Base-by-base conservation (phyloP, 148 eudicot genomes). In the Drosera capensis region DNA sequence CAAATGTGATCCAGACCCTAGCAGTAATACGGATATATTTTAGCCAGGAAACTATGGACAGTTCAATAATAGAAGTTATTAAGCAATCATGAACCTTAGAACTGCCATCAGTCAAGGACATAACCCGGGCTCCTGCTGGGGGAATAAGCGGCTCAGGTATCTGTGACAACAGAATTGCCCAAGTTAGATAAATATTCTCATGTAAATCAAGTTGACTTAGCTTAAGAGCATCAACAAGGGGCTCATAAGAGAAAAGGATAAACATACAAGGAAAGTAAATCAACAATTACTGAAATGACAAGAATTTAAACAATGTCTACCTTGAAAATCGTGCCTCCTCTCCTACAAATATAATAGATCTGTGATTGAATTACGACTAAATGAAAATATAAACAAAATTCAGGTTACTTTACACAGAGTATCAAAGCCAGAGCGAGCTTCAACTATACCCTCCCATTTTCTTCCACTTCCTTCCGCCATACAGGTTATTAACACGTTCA, bases 401-500 rank as follows among this genome's bases (percentile, higher is more conserved):
- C n/a, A n/a, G n/a, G n/a, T n/a, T n/a, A n/a, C n/a, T n/a, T n/a
- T n/a, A n/a, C n/a, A n/a, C n/a, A n/a, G n/a, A n/a, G n/a, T n/a
- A n/a, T n/a, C n/a, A n/a, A n/a, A n/a, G n/a, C n/a, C n/a, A n/a
- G n/a, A n/a, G n/a, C n/a, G n/a, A n/a, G n/a, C 22, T 46, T 34
- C 2, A 14, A 41, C 40, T 41, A 52, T 71, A 92, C 99, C 99
- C 99, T 79, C 99, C 95, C 59, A 92, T 11, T 70, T 92, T 92
- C 72, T 92, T 92, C 99, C 99, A 92, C 67, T 92, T 92, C 69
- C 88, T 85, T 60, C 99, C 94, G 46, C 99, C 99, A 58, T 79
- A 92, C 53, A 77, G 42, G 67, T 77, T 47, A 72, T 92, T 92
- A 37, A 92, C 80, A 45, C 99, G 94, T 48, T 85, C 99, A 58